These are phyloP conservation scores for Kodamaea kaohsiungensis DNA, from an alignment of 805 yeast species.

Conservation along the genomic window DNA sequence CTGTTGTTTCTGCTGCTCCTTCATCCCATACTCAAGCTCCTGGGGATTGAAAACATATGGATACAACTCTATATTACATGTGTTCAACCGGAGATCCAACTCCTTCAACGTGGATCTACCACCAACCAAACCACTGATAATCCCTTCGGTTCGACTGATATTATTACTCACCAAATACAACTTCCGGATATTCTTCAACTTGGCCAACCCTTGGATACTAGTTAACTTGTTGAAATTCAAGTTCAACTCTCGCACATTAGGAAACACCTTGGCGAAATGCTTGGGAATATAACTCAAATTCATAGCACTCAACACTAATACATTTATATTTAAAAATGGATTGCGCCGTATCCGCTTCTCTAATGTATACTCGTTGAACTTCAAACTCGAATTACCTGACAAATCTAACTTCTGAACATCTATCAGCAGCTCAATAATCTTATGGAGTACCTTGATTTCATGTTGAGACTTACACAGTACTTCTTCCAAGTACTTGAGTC, in stretches of 20 bases:
- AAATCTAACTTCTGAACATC: conserved; percentile 14
- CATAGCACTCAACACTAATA: conserved; percentile 49
- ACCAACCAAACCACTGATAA: conserved; percentile 32
- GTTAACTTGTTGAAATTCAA: conserved; percentile 50
- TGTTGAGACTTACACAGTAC: conserved; percentile 42
- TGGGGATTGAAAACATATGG: conserved; percentile 55
- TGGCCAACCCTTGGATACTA: conserved; percentile 34
- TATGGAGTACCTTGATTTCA: conserved; percentile 18
- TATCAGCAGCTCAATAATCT: conserved; percentile 14
- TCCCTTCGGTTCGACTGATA: conserved; percentile 32
- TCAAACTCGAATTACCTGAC: conserved; percentile 34
- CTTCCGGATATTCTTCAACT: conserved; percentile 36
- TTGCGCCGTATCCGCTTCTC: conserved; percentile 6
- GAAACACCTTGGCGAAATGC: conserved; percentile 40
- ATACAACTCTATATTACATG: conserved; percentile 47
- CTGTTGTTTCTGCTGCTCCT: conserved; percentile 9
- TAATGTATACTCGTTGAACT: conserved; percentile 6
- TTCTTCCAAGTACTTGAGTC: conserved; percentile 39
- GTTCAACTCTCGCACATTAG: conserved; percentile 48
- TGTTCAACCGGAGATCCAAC: conserved; percentile 52
- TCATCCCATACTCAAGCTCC: conserved; percentile 28
- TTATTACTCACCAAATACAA: conserved; percentile 49
- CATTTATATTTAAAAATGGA: conserved; percentile 38
- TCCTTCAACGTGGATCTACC: conserved; percentile 34
- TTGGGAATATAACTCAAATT: conserved; percentile 40